Percentiles rank a stretch among this genome's conserved stretches.
Conservation (phyloP, 2,329 filamentous ascomycete species). For the Mycosphaerella sp. region DNA sequence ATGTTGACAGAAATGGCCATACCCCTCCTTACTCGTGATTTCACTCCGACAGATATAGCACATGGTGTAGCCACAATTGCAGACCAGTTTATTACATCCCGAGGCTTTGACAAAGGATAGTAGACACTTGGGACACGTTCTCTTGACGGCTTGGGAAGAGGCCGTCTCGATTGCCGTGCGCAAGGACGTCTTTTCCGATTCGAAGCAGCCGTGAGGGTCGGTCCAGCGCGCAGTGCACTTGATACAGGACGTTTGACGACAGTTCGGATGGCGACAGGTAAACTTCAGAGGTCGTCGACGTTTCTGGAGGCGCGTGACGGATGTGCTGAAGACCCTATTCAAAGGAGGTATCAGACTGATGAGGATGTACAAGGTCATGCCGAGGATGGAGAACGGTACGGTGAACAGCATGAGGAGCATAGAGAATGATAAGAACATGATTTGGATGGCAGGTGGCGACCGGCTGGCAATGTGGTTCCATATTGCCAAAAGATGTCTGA, state of each 20-base stretch:
- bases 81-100: conserved; percentile 96
- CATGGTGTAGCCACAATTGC: conserved; percentile 94
- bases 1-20: conserved; percentile 93
- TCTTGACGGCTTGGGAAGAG: conserved; percentile 89
- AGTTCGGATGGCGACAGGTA: conserved; percentile 64
- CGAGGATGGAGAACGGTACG: conserved; percentile 50
- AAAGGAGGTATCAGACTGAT: conserved; percentile 15
- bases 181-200: conserved; percentile 71
- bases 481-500: conserved; percentile 22
- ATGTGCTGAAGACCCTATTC: conserved; percentile 23
- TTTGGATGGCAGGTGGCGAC: conserved; percentile 38
- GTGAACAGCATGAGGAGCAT: conserved; percentile 28
- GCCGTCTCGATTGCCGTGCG: conserved; percentile 87
- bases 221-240: conserved; percentile 76
- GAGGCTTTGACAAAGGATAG: conserved; percentile 87
- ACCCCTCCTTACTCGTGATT: conserved; percentile 61
- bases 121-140: conserved; percentile 86
- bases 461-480: conserved; percentile 24
- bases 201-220: conserved; percentile 86
- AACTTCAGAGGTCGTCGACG: conserved; percentile 71
- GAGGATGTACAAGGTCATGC: conserved; percentile 15
- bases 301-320: conserved; percentile 59
- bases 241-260: conserved; percentile 68
- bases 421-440: conserved; percentile 42
- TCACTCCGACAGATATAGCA: conserved; percentile 81